Conservation (phyloP, 2,329 filamentous ascomycete species). For the Sordariomycetes sp. region DNA sequence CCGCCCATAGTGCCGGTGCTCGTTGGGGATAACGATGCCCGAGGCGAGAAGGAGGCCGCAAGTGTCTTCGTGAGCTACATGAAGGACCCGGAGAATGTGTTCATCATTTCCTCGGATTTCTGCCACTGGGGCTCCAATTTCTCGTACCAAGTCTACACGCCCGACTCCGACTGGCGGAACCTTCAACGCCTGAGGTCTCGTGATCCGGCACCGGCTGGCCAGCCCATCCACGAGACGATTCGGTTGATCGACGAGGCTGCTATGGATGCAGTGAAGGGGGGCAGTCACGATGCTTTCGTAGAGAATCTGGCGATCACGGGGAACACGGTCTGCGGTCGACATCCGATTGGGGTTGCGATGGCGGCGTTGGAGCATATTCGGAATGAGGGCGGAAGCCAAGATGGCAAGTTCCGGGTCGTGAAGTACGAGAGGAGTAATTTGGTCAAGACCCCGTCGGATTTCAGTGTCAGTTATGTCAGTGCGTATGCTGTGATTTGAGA, state of each 20-base stretch:
- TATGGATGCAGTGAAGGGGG: slow-evolving; percentile 77
- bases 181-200: slow-evolving; percentile 26
- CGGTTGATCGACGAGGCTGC: slow-evolving; percentile 68
- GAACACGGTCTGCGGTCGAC: slow-evolving; percentile 90
- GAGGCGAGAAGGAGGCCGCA: slow-evolving; percentile 61
- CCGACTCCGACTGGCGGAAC: slow-evolving; percentile 25
- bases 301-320: slow-evolving; percentile 60
- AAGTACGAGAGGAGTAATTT: slow-evolving; percentile 81
- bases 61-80: slow-evolving; percentile 69
- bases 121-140: slow-evolving; percentile 92
- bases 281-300: slow-evolving; percentile 62
- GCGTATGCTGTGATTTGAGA: slow-evolving; percentile 68
- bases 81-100: slow-evolving; percentile 64
- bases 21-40: slow-evolving; percentile 60
- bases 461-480: slow-evolving; percentile 91
- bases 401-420: slow-evolving; percentile 62
- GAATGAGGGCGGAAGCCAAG: slow-evolving; percentile 17
- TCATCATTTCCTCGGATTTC: slow-evolving; percentile 91
- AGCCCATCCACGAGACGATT: slow-evolving; percentile 76
- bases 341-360: slow-evolving; percentile 91
- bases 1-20: slow-evolving; percentile 79
- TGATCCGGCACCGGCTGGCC: slow-evolving; percentile 23
- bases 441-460: slow-evolving; percentile 58
- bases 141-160: slow-evolving; percentile 66
- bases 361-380: slow-evolving; percentile 66